Base-by-base conservation (phyloP, 805 yeast genomes). In the Wickerhamiella allomyrinae region DNA sequence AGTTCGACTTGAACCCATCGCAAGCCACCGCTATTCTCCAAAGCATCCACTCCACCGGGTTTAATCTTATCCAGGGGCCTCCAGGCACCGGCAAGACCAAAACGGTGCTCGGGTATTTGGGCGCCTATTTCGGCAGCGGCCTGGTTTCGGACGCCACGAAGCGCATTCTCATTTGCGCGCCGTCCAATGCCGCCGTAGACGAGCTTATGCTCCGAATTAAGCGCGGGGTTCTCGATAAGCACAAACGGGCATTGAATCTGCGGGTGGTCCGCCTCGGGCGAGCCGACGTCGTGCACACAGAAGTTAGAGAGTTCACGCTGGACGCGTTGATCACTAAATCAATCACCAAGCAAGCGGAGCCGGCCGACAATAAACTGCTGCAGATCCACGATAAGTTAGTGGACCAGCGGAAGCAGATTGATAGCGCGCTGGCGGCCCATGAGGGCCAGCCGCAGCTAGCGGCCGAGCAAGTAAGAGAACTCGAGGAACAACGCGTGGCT, bases 31-130 rank as follows among this genome's bases (percentile, higher is more conserved):
- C 98, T 0, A 83, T 91, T 45, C 68, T 78, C 10, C 83, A 85
- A 1, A 72, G 94, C 0, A 73, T 76, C 23, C 58, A 67, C 20
- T 66, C 71, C 7, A 67, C 67, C 1, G 99, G 98, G 0, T 85
- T 91, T 56, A 78, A 93, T 0, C 67, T 91, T 41, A 87, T 91
- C 58, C 98, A 91, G 62, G 99, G 66, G 44, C 99, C 99, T 0
- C 99, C 99, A 0, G 99, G 99, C 60, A 89, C 97, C 0, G 99
- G 99, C 66, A 91, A 91, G 59, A 93, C 99, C 1, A 93, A 89
- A 57, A 91, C 99, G 0, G 91, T 93, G 62, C 59, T 91, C 36
- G 96, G 96, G 20, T 78, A 89, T 39, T 73, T 89, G 24, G 95
- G 96, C 0, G 75, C 85, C 42, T 74, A 77, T 25, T 47, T 66